Percentiles rank a stretch among this genome's conserved stretches.
These are phyloP conservation scores for Diplocarpon mali DNA, from an alignment of 2,329 filamentous ascomycete species.

Conservation along the genomic window DNA sequence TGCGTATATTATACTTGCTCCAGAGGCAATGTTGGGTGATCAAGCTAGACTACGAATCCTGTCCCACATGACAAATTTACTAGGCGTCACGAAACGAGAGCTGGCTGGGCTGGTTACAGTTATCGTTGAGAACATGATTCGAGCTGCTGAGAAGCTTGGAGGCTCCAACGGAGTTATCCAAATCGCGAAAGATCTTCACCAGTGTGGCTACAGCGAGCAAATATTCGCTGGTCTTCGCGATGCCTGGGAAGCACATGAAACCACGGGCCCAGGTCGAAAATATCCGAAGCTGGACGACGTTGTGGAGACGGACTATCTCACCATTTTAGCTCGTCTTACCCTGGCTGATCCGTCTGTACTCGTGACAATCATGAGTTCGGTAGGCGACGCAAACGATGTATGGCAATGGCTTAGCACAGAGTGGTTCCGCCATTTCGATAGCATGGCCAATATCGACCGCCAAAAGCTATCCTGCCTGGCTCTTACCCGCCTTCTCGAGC, in stretches of 20 bases:
- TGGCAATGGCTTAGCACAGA: constrained; percentile 50
- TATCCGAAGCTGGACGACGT: constrained; percentile 60
- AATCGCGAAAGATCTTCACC: constrained; percentile 55
- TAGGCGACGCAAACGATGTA: constrained; percentile 34
- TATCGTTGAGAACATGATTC: constrained; percentile 55
- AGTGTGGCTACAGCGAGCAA: constrained; percentile 49
- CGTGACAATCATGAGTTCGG: constrained; percentile 40
- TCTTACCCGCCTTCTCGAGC: constrained; percentile 59
- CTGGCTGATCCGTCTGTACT: constrained; percentile 65
- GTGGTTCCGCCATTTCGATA: constrained; percentile 60
- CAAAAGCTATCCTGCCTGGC: constrained; percentile 65
- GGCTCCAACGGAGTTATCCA: constrained; percentile 48
- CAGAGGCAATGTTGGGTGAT: constrained; percentile 53
- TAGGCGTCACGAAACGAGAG: constrained; percentile 45
- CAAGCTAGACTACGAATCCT: constrained; percentile 40
- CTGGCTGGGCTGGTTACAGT: constrained; percentile 45
- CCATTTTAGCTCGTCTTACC: constrained; percentile 67
- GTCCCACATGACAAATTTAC: constrained; percentile 37
- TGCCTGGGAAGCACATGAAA: constrained; percentile 64
- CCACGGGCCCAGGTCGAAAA: constrained; percentile 67
- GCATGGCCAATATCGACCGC: constrained; percentile 51
- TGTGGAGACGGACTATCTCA: constrained; percentile 76
- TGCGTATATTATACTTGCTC: constrained; percentile 59
- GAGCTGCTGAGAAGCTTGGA: constrained; percentile 49
- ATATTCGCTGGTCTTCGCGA: constrained; percentile 57